A percentile compares a stretch with the other conserved stretches of the same genome.
These are phyloP conservation scores for Aspergillus pseudotamarii DNA, from an alignment of 2,329 filamentous ascomycete genomes.

Conservation along the genomic window DNA sequence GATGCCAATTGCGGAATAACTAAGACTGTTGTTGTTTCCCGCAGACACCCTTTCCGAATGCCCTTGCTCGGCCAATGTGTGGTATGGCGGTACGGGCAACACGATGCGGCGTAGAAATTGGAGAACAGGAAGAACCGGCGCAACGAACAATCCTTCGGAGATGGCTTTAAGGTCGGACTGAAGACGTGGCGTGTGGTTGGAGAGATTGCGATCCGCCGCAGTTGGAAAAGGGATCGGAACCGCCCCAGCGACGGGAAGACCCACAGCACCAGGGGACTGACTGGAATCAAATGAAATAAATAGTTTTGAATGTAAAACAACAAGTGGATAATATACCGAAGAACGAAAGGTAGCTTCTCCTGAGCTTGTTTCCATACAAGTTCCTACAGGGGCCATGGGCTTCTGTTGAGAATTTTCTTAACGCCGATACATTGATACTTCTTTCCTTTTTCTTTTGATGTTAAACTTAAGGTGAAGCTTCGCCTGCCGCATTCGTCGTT, in stretches of 20 bases:
- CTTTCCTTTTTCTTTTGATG: neutral
- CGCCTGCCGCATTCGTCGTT: neutral
- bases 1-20: slow-evolving; percentile 21
- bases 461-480: neutral
- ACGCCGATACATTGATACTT: neutral
- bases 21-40: neutral
- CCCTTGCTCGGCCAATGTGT: neutral
- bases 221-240: slow-evolving; percentile 18
- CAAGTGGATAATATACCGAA: neutral
- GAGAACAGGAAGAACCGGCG: neutral
- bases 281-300: slow-evolving; percentile 7
- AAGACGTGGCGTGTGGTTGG: slow-evolving; percentile 26
- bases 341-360: neutral
- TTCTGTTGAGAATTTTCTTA: neutral
- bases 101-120: neutral
- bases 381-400: neutral
- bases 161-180: slow-evolving; percentile 11
- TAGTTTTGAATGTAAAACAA: neutral
- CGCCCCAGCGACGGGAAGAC: slow-evolving; percentile 16
- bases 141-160: neutral
- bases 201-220: slow-evolving; percentile 25
- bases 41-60: neutral
- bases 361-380: neutral
- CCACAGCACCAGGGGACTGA: slow-evolving; percentile 16
- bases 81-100: neutral